Evolutionary conservation across 1,139 yeast species (phyloP).

Genomic region (Blastobotrys arbuscula): DNA sequence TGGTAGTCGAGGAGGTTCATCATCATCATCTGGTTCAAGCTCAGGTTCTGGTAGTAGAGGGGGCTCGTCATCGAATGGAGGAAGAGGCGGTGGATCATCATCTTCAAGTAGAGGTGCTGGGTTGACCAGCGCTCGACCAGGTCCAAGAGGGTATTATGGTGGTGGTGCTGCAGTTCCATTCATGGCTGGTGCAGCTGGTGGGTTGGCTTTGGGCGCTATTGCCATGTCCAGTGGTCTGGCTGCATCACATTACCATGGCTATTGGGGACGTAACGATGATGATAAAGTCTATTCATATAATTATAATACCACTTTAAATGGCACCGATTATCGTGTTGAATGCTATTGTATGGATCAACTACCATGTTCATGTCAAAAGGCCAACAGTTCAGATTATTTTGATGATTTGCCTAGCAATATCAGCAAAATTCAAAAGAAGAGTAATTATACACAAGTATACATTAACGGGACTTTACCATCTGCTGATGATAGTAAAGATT

Average conservation of each 20-base stretch:
- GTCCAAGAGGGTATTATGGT: slow-evolving; percentile 19
- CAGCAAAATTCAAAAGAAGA: slow-evolving; percentile 10
- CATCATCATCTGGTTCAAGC: slow-evolving; percentile 9
- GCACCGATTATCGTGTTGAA: slow-evolving; percentile 21
- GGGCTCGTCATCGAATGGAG: slow-evolving; percentile 8
- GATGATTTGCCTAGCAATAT: slow-evolving; percentile 17
- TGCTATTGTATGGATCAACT: slow-evolving; percentile 22
- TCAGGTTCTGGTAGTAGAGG: slow-evolving; percentile 11
- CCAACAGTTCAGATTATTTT: slow-evolving; percentile 19
- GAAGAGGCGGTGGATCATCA: slow-evolving; percentile 9
- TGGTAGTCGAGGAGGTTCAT: slow-evolving; percentile 11
- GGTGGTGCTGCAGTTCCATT: slow-evolving; percentile 25
- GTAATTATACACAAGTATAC: slow-evolving; percentile 11
- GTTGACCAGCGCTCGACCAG: slow-evolving; percentile 11
- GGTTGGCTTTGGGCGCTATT: slow-evolving; percentile 19
- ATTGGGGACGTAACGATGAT: slow-evolving; percentile 22
- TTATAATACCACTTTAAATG: slow-evolving; percentile 22
- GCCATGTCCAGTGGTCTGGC: slow-evolving; percentile 11
- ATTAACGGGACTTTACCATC: slow-evolving; percentile 23
- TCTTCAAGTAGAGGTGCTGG: slow-evolving; percentile 11
- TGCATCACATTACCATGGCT: slow-evolving; percentile 19
- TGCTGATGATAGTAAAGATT: neutral
- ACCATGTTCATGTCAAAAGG: slow-evolving; percentile 26
- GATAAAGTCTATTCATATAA: slow-evolving; percentile 20
- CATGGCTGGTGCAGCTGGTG: slow-evolving; percentile 23